Evolutionary conservation across 805 yeast species (phyloP), one percentile per base, ranked within the genome.

Genomic region (Saturnispora ahearnii): DNA sequence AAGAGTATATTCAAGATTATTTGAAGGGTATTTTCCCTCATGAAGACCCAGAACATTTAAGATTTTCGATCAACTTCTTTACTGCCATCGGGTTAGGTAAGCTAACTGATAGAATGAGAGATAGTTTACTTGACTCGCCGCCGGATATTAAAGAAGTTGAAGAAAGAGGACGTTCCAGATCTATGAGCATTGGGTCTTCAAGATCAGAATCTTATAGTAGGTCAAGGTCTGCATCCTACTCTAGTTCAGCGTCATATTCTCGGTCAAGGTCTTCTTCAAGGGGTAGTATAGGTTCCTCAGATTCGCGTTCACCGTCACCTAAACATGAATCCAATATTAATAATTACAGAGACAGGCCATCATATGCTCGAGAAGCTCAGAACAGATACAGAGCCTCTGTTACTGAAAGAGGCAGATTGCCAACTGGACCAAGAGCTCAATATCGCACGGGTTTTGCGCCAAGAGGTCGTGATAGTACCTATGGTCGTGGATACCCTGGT

Each of bases 11-110:
- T 15, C 70, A 71, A 45, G 74, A 76, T 0, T 73, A 57, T 44
- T 51, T 84, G 31, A 56, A 52, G 2, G 87, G 87, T 0, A 55
- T 90, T 36, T 86, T 90, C 59, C 96, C 96, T 0, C 66, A 65
- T 1, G 73, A 72, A 49, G 70, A 73, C 5, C 53, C 60, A 1
- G 82, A 79, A 9, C 68, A 77, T 55, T 67, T 83, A 12, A 71
- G 91, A 52, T 91, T 90, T 62, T 76, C 95, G 2, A 88, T 89
- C 61, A 91, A 91, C 61, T 91, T 75, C 62, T 91, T 91, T 65
- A 91, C 97, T 0, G 96, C 97, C 1, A 88, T 91, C 53, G 95
- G 95, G 0, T 63, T 91, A 45, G 97, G 97, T 42, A 73, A 76
- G 2, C 62, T 91, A 51, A 90, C 98, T 0, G 96, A 87, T 36